Evolutionary conservation across 768 basidiomycete species (phyloP).

Genomic region (Leucosporidium yakuticum): DNA sequence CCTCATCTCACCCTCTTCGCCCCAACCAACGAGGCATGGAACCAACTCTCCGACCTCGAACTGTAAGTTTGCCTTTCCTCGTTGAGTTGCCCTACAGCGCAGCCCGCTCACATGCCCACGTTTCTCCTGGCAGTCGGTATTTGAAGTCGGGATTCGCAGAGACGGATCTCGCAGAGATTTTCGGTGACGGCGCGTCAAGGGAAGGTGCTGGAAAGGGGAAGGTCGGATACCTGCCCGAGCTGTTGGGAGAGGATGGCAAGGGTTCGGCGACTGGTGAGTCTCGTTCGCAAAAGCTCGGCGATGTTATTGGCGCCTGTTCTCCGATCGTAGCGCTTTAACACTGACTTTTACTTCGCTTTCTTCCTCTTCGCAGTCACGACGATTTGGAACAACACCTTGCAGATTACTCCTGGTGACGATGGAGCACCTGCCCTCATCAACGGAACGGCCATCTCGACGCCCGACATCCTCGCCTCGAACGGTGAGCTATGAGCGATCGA

Average conservation of each 20-base stretch:
- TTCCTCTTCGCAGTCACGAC: slow-evolving; percentile 22
- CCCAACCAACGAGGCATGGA: slow-evolving; percentile 78
- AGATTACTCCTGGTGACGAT: slow-evolving; percentile 52
- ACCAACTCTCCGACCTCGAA: slow-evolving; percentile 67
- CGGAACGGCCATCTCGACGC: slow-evolving; percentile 54
- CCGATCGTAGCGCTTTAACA: too few species aligned
- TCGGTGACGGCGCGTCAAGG: slow-evolving; percentile 69
- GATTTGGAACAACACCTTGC: slow-evolving; percentile 55
- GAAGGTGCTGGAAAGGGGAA: slow-evolving; percentile 7
- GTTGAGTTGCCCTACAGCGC: neutral
- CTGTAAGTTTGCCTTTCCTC: slow-evolving; percentile 33
- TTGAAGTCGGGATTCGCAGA: slow-evolving; percentile 80
- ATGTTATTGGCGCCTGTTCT: neutral
- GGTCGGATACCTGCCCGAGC: slow-evolving; percentile 44
- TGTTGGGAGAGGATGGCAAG: slow-evolving; percentile 13
- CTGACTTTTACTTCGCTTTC: neutral
- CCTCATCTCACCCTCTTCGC: slow-evolving; percentile 81
- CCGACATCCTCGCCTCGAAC: slow-evolving; percentile 87
- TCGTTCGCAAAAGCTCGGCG: neutral
- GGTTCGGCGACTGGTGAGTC: neutral
- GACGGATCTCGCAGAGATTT: slow-evolving; percentile 68
- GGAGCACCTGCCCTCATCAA: slow-evolving; percentile 44
- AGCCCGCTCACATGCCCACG: neutral
- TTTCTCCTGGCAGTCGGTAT: slow-evolving; percentile 52
- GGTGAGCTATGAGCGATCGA: slow-evolving; percentile 42